These are phyloP conservation scores for Hydnomerulius pinastri DNA, from an alignment of 768 basidiomycete species.

Conservation along the genomic window DNA sequence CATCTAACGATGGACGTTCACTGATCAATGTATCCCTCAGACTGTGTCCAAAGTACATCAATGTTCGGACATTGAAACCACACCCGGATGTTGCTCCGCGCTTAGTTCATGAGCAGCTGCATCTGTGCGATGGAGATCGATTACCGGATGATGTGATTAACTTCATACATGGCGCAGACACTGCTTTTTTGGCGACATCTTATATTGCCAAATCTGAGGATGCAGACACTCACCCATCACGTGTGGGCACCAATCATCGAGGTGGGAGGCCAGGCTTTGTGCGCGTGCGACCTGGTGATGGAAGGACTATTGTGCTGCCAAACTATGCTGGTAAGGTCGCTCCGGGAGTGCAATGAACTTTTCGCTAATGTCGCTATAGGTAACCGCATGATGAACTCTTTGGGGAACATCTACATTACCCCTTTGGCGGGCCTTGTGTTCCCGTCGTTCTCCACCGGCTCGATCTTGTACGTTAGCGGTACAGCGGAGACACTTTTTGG, in stretches of 20 bases:
- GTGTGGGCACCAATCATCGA: slow-evolving; percentile 64
- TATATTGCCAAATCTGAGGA: slow-evolving; percentile 46
- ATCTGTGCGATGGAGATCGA: slow-evolving; percentile 37
- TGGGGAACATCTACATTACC: slow-evolving; percentile 62
- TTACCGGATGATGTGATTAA: slow-evolving; percentile 51
- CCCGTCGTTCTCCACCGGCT: slow-evolving; percentile 51
- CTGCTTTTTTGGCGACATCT: slow-evolving; percentile 55
- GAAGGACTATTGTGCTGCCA: slow-evolving; percentile 56
- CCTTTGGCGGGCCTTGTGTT: slow-evolving; percentile 61
- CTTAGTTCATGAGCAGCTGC: slow-evolving; percentile 33
- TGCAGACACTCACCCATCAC: slow-evolving; percentile 48
- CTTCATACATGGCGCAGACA: slow-evolving; percentile 53
- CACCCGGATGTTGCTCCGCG: slow-evolving; percentile 37
- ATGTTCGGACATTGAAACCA: slow-evolving; percentile 47
- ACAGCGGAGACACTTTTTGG: slow-evolving; percentile 52
- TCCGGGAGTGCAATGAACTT: neutral
- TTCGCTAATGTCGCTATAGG: slow-evolving; percentile 34
- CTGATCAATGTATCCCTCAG: slow-evolving; percentile 27
- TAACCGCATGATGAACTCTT: slow-evolving; percentile 62
- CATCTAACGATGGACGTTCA: neutral
- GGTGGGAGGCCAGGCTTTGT: slow-evolving; percentile 65
- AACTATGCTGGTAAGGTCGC: slow-evolving; percentile 53
- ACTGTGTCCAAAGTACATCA: slow-evolving; percentile 70
- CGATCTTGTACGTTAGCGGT: slow-evolving; percentile 63
- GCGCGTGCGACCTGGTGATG: slow-evolving; percentile 56